phyloP scores from a whole-genome alignment of 768 basidiomycete species.

The Xerocomellus amylosporus region DNA sequence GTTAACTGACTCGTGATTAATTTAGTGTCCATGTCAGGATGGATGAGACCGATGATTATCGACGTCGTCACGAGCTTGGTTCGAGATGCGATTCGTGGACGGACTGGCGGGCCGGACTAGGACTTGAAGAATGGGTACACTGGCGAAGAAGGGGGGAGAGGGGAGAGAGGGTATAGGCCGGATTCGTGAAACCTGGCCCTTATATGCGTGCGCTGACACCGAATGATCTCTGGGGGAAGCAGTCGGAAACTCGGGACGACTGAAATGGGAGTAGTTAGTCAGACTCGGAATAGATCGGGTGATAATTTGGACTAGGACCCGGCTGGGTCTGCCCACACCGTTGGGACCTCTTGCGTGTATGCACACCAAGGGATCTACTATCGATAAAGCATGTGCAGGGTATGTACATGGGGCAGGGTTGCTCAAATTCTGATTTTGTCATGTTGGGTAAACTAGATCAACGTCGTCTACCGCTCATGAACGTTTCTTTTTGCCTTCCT shows the following conservation, averaged over 20 bases:
- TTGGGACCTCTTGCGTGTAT: too few species aligned
- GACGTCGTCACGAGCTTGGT: too few species aligned
- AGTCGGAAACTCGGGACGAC: neutral
- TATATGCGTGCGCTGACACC: neutral
- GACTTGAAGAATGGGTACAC: neutral
- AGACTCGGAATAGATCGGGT: too few species aligned
- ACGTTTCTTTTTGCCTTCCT: constrained; percentile 1
- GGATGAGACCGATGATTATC: too few species aligned
- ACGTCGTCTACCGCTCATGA: neutral
- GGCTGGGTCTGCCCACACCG: too few species aligned
- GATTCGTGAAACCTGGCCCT: too few species aligned
- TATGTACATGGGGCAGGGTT: constrained; percentile 12
- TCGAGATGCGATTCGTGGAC: neutral
- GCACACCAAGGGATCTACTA: neutral
- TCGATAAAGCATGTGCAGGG: neutral
- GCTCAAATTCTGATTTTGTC: neutral
- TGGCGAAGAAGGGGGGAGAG: neutral
- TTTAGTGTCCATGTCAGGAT: too few species aligned
- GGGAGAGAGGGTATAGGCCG: neutral
- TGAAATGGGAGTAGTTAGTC: too few species aligned
- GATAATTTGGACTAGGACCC: too few species aligned
- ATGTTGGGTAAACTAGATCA: neutral
- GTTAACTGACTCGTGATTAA: neutral
- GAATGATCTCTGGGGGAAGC: too few species aligned
- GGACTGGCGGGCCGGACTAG: neutral